Conservation (phyloP, 2,329 filamentous ascomycete species). For the Trichoderma sp. region DNA sequence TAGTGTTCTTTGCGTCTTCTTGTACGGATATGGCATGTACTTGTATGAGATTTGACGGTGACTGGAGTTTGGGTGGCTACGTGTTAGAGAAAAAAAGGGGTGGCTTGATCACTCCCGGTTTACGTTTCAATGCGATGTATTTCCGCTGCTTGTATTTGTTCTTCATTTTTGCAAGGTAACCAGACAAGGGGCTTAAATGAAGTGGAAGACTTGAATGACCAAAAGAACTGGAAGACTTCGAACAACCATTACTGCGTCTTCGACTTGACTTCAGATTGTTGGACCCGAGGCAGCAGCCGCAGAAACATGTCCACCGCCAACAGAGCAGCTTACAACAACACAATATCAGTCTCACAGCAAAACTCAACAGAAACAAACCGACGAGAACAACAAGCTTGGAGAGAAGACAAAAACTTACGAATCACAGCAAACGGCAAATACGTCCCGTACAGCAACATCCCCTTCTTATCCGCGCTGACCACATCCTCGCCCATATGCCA, state of each 20-base stretch:
- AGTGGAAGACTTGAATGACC: no score
- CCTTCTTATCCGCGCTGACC: slow-evolving; percentile 50
- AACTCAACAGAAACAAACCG: neutral
- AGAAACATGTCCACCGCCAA: slow-evolving; percentile 59
- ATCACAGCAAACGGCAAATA: slow-evolving; percentile 57
- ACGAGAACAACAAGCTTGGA: neutral
- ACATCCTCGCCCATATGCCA: slow-evolving; percentile 51
- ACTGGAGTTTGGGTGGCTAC: slow-evolving; percentile 25
- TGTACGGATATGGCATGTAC: slow-evolving; percentile 11
- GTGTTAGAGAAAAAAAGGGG: slow-evolving; percentile 13
- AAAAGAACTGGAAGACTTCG: no score
- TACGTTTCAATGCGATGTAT: slow-evolving; percentile 6
- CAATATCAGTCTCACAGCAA: neutral
- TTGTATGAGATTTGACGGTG: slow-evolving; percentile 11
- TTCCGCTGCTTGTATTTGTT: neutral
- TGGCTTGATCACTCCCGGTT: neutral
- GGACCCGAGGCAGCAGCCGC: slow-evolving; percentile 51
- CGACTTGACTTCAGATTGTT: slow-evolving; percentile 39
- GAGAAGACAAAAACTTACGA: slow-evolving; percentile 47
- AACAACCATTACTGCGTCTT: slow-evolving; percentile 40
- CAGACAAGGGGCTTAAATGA: no score
- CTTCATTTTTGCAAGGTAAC: no score
- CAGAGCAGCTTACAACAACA: slow-evolving; percentile 45
- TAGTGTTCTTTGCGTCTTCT: neutral
- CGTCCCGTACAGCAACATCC: slow-evolving; percentile 50